Evolutionary conservation across 1,139 yeast genomes (phyloP).

Genomic region (Nematodospora anomalae): DNA sequence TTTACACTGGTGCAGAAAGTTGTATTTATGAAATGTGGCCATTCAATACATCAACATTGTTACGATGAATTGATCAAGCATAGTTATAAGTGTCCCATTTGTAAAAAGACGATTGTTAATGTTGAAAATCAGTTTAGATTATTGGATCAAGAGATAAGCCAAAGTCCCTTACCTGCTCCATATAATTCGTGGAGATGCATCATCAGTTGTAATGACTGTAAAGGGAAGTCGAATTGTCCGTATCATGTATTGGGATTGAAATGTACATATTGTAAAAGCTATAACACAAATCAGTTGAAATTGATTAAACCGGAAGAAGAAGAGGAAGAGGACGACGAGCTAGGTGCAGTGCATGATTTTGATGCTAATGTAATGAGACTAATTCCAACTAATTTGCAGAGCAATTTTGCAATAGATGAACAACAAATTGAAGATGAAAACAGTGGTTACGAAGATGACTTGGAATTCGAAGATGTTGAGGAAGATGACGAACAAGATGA

Average conservation of each 20-base stretch:
- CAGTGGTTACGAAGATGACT: slow-evolving; percentile 16
- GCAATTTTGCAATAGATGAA: slow-evolving; percentile 38
- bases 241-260: slow-evolving; percentile 86
- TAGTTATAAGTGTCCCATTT: slow-evolving; percentile 87
- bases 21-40: slow-evolving; percentile 93
- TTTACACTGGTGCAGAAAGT: slow-evolving; percentile 84
- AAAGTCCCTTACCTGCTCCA: slow-evolving; percentile 79
- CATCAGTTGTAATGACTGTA: slow-evolving; percentile 85
- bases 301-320: slow-evolving; percentile 57
- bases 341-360: slow-evolving; percentile 10
- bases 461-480: slow-evolving; percentile 17
- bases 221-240: slow-evolving; percentile 71
- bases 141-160: slow-evolving; percentile 75
- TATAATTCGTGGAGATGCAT: slow-evolving; percentile 75
- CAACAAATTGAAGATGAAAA: slow-evolving; percentile 12
- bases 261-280: slow-evolving; percentile 83
- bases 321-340: slow-evolving; percentile 17
- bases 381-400: slow-evolving; percentile 37
- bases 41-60: slow-evolving; percentile 85
- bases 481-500: slow-evolving; percentile 20
- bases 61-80: slow-evolving; percentile 77
- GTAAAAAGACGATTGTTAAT: slow-evolving; percentile 79
- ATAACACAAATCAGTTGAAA: slow-evolving; percentile 75
- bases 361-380: slow-evolving; percentile 29
- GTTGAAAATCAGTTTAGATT: slow-evolving; percentile 89